Evolutionary conservation across 2,329 filamentous ascomycete species (phyloP).

Genomic region (Pseudogymnoascus sp.): DNA sequence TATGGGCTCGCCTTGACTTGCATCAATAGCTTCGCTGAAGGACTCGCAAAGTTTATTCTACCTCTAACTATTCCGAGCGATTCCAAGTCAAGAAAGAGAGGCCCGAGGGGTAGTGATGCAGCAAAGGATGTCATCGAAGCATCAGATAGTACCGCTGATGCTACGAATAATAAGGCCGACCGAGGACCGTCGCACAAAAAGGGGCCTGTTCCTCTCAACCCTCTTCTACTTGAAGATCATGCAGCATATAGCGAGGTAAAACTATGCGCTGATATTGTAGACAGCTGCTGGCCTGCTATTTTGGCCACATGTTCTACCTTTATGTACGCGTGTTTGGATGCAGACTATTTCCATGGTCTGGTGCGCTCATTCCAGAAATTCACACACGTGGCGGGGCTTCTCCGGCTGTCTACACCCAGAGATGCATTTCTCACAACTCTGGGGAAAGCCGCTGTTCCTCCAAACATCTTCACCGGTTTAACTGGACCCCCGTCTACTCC

Average conservation of each 20-base stretch:
- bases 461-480: constrained; percentile 60
- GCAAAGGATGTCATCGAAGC: constrained; percentile 6
- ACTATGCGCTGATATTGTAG: constrained; percentile 73
- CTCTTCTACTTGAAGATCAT: constrained; percentile 65
- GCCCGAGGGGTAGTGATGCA: constrained; percentile 17
- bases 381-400: constrained; percentile 83
- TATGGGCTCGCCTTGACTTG: constrained; percentile 85
- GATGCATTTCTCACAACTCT: constrained; percentile 93
- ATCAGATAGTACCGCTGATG: constrained; percentile 4
- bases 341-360: constrained; percentile 85
- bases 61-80: constrained; percentile 82
- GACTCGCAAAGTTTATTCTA: constrained; percentile 84
- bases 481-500: constrained; percentile 37
- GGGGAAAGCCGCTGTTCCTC: constrained; percentile 84
- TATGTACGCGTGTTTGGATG: constrained; percentile 81
- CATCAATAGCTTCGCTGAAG: constrained; percentile 83
- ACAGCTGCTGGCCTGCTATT: constrained; percentile 91
- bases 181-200: constrained; percentile 62
- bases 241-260: constrained; percentile 62
- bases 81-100: constrained; percentile 43
- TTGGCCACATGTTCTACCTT: constrained; percentile 94
- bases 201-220: constrained; percentile 75
- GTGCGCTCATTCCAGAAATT: constrained; percentile 93
- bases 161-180: constrained; percentile 34
- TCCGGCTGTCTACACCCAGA: constrained; percentile 75